These are phyloP conservation scores for Aplosporella prunicola DNA, from an alignment of 2,329 filamentous ascomycete genomes.

Conservation along the genomic window DNA sequence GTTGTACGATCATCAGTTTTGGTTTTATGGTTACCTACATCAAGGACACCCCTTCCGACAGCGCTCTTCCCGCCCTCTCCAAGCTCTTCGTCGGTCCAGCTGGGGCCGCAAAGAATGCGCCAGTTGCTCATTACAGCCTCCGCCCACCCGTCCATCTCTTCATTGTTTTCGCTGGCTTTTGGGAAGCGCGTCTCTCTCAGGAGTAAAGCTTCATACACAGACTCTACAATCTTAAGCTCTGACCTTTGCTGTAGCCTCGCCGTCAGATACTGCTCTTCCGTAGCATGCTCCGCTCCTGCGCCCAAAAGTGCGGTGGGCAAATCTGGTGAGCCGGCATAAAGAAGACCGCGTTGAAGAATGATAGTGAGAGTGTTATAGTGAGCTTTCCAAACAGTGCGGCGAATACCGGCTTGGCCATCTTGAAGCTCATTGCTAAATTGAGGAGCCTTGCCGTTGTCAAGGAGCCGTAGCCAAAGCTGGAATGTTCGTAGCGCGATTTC, in stretches of 20 bases:
- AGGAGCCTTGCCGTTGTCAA: constrained; percentile 31
- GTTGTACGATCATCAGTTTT: not conserved
- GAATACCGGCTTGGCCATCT: constrained; percentile 15
- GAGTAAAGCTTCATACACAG: constrained; percentile 68
- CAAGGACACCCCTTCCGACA: constrained; percentile 67
- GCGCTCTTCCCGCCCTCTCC: constrained; percentile 70
- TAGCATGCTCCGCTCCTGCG: constrained; percentile 16
- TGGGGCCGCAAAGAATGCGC: constrained; percentile 67
- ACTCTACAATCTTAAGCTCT: constrained; percentile 72
- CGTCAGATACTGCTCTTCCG: constrained; percentile 18
- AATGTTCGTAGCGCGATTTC: constrained; percentile 38
- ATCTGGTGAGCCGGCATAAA: constrained; percentile 42
- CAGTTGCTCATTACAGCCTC: constrained; percentile 76
- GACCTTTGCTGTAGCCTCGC: constrained; percentile 46
- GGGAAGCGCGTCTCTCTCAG: constrained; percentile 76
- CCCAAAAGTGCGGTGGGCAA: constrained; percentile 12
- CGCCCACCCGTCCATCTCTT: constrained; percentile 74
- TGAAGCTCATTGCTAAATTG: constrained; percentile 17
- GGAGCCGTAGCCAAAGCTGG: constrained; percentile 60
- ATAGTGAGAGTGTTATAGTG: constrained; percentile 74
- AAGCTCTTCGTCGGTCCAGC: constrained; percentile 72
- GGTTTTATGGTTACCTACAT: constrained; percentile 31
- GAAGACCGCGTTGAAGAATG: constrained; percentile 59
- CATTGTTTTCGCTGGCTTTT: constrained; percentile 66
- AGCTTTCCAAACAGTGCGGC: constrained; percentile 68